These are phyloP conservation scores for Penicillium antarcticum DNA, from an alignment of 495 filamentous ascomycete species.

Conservation along the genomic window DNA sequence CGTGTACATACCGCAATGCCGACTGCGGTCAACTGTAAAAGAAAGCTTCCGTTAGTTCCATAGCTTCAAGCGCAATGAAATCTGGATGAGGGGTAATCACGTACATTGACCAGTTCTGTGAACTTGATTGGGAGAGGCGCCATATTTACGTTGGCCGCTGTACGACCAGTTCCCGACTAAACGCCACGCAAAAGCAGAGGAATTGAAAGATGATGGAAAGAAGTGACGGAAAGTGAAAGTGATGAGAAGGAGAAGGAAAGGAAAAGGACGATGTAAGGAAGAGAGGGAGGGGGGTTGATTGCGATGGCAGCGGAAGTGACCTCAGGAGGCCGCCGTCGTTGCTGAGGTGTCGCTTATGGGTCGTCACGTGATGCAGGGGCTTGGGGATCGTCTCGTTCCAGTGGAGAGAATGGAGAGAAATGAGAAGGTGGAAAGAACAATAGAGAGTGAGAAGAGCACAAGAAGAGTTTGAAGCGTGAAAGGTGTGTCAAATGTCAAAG, in stretches of 20 bases:
- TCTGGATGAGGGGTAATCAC: slow-evolving; percentile 19
- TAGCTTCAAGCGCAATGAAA: background rate
- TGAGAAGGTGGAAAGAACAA: background rate
- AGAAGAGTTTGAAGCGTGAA: no score
- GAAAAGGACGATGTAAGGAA: slow-evolving; percentile 13
- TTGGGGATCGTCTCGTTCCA: background rate
- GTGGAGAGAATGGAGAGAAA: background rate
- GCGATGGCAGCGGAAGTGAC: slow-evolving; percentile 37
- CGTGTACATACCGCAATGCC: slow-evolving; percentile 71
- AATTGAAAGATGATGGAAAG: slow-evolving; percentile 19
- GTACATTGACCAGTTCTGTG: slow-evolving; percentile 86
- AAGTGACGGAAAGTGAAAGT: slow-evolving; percentile 16
- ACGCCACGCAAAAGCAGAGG: slow-evolving; percentile 41
- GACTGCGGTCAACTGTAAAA: slow-evolving; percentile 63
- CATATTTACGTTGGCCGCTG: slow-evolving; percentile 55
- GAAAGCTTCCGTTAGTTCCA: slow-evolving; percentile 19
- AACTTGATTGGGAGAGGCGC: slow-evolving; percentile 90
- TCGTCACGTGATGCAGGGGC: slow-evolving; percentile 36
- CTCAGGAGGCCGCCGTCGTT: slow-evolving; percentile 45
- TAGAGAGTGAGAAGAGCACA: background rate
- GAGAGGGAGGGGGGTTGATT: slow-evolving; percentile 14
- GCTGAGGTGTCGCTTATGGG: slow-evolving; percentile 50
- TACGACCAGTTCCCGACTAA: slow-evolving; percentile 48
- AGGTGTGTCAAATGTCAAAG: no score
- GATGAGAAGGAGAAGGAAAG: slow-evolving; percentile 12